Evolutionary conservation across 305 asterid species (phyloP), one percentile per base, ranked within the genome.

Genomic region (Caryopteris hybrid): DNA sequence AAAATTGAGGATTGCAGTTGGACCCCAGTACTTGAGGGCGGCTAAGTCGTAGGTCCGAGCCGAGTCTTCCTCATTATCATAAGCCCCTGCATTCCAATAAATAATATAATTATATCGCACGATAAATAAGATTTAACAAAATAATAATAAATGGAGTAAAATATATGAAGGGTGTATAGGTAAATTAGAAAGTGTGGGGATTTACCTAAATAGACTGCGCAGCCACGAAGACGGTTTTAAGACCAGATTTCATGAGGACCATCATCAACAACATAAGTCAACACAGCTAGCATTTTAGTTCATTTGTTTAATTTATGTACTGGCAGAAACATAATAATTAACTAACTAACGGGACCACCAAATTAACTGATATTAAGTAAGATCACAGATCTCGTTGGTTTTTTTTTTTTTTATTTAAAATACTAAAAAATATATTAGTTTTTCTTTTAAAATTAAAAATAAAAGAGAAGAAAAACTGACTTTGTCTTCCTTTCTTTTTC

Each of bases 1-100:
- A 59, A 88, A 88, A 64, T 88, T 88, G 21, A 88, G 86, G 51
- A 14, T 60, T 1, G 82, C 73, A 5, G 57, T 20, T 2, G 86
- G 78, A 3, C 95, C 95, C 95, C 95, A 88, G 36, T 83, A 88
- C 68, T 87, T 87, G 2, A 87, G 85, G 36, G 95, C 91, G 11
- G 95, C 95, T 39, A 87, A 82, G 77, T 87, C 95, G 58, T 83
- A 88, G 21, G 95, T 81, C 50, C 84, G 79, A 29, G 86, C 95
- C 8, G 95, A 92, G 54, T 86, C 87, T 7, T 78, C 89, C 64
- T 88, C 92, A 13, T 71, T 75, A 46, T 88, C 92, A 67, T 84
- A 84, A 34, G 95, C 95, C 22, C 95, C 95, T 84, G 68, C 39
- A 75, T 65, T 58, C 11, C n/a, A 34, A 2, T 50, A 45, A 10